Percentiles rank a stretch among this genome's conserved stretches.
These are phyloP conservation scores for Ophidiomyces ophidiicola DNA, from an alignment of 2,329 filamentous ascomycete genomes.

Conservation along the genomic window DNA sequence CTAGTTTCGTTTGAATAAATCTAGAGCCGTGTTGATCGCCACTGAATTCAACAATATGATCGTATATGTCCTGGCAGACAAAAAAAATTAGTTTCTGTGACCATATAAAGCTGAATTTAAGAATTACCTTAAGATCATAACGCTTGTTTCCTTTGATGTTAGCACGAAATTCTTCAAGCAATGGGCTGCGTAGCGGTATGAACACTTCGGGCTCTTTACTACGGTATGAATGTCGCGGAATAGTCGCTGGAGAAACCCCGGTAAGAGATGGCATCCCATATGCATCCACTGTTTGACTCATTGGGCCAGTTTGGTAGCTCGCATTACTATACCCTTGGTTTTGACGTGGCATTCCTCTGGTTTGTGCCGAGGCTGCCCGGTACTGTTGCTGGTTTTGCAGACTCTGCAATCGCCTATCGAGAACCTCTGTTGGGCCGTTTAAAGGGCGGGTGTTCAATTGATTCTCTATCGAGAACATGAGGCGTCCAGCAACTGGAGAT, in stretches of 20 bases:
- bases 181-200: slow-evolving; percentile 53
- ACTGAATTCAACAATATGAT: slow-evolving; percentile 82
- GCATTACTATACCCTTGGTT: slow-evolving; percentile 24
- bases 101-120: not conserved
- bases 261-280: slow-evolving; percentile 27
- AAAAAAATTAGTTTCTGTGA: slow-evolving; percentile 13
- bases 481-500: slow-evolving; percentile 20
- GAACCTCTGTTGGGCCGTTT: slow-evolving; percentile 30
- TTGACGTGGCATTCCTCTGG: slow-evolving; percentile 20
- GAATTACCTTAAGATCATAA: slow-evolving; percentile 61
- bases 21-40: slow-evolving; percentile 92
- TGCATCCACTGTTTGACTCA: slow-evolving; percentile 28
- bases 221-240: slow-evolving; percentile 36
- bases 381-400: slow-evolving; percentile 34
- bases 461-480: not conserved
- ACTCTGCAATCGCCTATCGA: slow-evolving; percentile 40
- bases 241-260: slow-evolving; percentile 24
- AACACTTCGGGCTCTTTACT: slow-evolving; percentile 49
- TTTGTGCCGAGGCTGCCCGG: slow-evolving; percentile 18
- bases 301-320: slow-evolving; percentile 22
- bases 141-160: slow-evolving; percentile 60
- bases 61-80: slow-evolving; percentile 58
- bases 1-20: slow-evolving; percentile 87
- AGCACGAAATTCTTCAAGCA: slow-evolving; percentile 69
- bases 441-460: slow-evolving; percentile 26